phyloP scores from a whole-genome alignment of 768 basidiomycete genomes.

The Hypholoma fasciculare region DNA sequence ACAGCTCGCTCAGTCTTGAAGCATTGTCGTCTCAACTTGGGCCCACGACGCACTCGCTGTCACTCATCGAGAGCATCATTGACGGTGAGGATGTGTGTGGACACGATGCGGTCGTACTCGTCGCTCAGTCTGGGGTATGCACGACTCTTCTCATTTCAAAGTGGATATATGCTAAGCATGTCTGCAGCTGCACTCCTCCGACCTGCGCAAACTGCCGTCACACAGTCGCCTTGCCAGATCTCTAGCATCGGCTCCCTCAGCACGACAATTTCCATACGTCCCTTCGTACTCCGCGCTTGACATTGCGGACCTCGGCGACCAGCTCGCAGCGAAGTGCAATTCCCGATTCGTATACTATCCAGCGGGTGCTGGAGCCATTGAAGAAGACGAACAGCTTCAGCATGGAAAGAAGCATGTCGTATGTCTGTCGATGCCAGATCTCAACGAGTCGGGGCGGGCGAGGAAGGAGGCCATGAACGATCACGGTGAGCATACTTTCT shows the following conservation, averaged over 20 bases:
- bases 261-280: slow-evolving; percentile 65
- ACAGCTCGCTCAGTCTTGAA: slow-evolving; percentile 51
- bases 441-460: slow-evolving; percentile 38
- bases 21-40: slow-evolving; percentile 35
- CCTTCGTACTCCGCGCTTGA: slow-evolving; percentile 28
- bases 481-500: slow-evolving; percentile 45
- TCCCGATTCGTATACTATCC: slow-evolving; percentile 45
- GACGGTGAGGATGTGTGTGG: slow-evolving; percentile 51
- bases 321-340: slow-evolving; percentile 53
- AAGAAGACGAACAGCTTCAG: slow-evolving; percentile 24
- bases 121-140: slow-evolving; percentile 75
- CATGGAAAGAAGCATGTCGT: slow-evolving; percentile 53
- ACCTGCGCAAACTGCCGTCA: slow-evolving; percentile 60
- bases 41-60: slow-evolving; percentile 25
- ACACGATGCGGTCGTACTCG: slow-evolving; percentile 64
- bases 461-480: slow-evolving; percentile 50
- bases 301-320: slow-evolving; percentile 37
- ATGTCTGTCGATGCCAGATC: slow-evolving; percentile 53
- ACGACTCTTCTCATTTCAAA: background rate
- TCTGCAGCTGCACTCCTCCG: slow-evolving; percentile 71
- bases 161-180: background rate
- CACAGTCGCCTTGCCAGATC: slow-evolving; percentile 44
- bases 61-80: slow-evolving; percentile 46
- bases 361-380: slow-evolving; percentile 35
- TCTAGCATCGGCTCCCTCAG: slow-evolving; percentile 50